Conservation (phyloP, 140 eudicot species). For the Ambrosia hybrid region DNA sequence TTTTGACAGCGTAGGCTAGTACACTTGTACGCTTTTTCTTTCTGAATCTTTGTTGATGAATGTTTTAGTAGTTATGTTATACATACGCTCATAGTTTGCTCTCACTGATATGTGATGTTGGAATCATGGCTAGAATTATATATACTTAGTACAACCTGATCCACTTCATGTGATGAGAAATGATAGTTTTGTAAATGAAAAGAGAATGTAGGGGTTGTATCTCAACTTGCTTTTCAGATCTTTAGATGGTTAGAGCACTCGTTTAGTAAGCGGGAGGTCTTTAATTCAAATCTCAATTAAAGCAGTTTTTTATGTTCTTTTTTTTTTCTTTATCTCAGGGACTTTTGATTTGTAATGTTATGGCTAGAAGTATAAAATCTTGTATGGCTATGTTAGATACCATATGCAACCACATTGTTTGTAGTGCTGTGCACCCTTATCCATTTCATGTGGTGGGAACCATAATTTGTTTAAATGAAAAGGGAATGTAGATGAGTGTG, state of each 20-base stretch:
- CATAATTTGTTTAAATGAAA: neutral
- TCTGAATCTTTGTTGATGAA: constrained; percentile 9
- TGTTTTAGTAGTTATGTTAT: constrained; percentile 15
- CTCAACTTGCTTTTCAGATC: constrained; percentile 4
- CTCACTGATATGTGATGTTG: neutral
- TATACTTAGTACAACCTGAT: neutral
- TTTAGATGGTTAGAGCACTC: constrained; percentile 19
- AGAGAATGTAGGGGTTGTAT: neutral
- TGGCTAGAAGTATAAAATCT: neutral
- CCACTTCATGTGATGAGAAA: neutral
- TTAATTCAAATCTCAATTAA: constrained; percentile 15
- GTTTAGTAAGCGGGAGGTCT: constrained; percentile 22
- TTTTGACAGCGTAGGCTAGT: neutral
- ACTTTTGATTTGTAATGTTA: neutral
- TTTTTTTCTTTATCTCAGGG: neutral
- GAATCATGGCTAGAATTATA: constrained; percentile 18
- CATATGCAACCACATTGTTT: constrained; percentile 16
- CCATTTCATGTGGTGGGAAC: constrained; percentile 4
- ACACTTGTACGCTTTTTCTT: neutral
- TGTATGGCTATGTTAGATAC: constrained; percentile 4
- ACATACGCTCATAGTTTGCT: constrained; percentile 17
- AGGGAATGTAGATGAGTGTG: too few species aligned
- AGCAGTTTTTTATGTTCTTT: neutral
- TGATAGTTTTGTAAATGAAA: neutral
- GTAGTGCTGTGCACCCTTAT: too few species aligned